phyloP scores from a whole-genome alignment of 2,329 filamentous ascomycete genomes.

The Huntiella moniliformis region DNA sequence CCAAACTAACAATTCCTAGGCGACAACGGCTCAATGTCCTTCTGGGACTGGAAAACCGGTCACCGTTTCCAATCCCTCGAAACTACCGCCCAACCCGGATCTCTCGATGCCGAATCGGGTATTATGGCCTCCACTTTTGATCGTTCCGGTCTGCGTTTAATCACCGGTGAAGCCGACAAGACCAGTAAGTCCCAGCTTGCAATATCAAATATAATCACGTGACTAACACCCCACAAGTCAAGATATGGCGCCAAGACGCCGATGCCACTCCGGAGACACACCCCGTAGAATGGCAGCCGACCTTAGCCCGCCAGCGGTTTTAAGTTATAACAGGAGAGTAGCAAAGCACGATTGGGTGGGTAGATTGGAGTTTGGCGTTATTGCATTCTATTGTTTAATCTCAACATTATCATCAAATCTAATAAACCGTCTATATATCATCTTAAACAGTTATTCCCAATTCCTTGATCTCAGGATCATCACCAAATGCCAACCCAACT shows the following conservation, averaged over 20 bases:
- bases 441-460: constrained; percentile 39
- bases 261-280: constrained; percentile 79
- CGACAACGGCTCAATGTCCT: constrained; percentile 89
- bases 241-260: constrained; percentile 92
- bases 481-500: constrained; percentile 67
- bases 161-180: constrained; percentile 92
- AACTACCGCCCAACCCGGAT: constrained; percentile 83
- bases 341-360: not conserved
- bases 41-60: constrained; percentile 98
- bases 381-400: too few relatives aligned
- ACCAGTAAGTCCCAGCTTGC: constrained; percentile 39
- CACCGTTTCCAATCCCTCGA: constrained; percentile 80
- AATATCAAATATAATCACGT: not conserved
- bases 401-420: too few relatives aligned
- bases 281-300: constrained; percentile 82
- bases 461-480: constrained; percentile 71
- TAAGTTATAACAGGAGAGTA: not conserved
- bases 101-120: constrained; percentile 80
- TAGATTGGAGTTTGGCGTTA: too few relatives aligned
- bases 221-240: constrained; percentile 32
- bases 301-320: constrained; percentile 16
- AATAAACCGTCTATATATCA: too few relatives aligned
- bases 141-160: constrained; percentile 67
- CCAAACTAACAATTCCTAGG: constrained; percentile 19
- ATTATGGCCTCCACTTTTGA: constrained; percentile 93